phyloP scores from a whole-genome alignment of 2,329 filamentous ascomycete species.

The Grosmannia serpens region DNA sequence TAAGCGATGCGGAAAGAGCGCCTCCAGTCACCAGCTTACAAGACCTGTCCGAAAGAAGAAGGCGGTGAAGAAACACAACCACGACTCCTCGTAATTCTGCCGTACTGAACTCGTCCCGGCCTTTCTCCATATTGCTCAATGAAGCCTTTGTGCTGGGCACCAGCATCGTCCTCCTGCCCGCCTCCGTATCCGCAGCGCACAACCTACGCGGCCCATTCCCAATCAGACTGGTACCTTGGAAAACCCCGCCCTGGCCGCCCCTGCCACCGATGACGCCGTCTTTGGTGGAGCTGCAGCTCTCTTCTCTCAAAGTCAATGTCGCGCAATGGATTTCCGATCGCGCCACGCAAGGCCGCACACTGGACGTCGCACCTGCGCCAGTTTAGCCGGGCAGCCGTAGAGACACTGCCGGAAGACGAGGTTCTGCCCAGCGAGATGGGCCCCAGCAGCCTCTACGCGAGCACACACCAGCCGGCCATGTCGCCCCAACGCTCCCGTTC shows the following conservation, averaged over 20 bases:
- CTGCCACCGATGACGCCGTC: not conserved
- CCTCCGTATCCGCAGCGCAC: not conserved
- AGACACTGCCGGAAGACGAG: not conserved
- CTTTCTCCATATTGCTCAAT: not conserved
- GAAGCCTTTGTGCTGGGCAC: not conserved
- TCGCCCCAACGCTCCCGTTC: constrained; percentile 25
- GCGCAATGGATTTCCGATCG: constrained; percentile 30
- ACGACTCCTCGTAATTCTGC: constrained; percentile 4
- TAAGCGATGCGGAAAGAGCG: too few relatives aligned
- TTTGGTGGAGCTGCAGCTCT: not conserved
- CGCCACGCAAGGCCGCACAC: constrained; percentile 33
- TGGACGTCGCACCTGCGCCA: constrained; percentile 44
- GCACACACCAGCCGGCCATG: constrained; percentile 15
- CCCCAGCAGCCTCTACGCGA: not conserved
- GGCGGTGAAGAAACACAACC: constrained; percentile 3
- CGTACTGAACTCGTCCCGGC: not conserved
- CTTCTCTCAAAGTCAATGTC: constrained; percentile 28
- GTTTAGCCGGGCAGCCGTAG: constrained; percentile 26
- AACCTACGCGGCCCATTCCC: not conserved
- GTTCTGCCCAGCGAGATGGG: not conserved
- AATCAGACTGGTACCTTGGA: not conserved
- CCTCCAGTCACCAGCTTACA: too few relatives aligned
- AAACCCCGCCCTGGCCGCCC: not conserved
- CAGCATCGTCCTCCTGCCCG: not conserved
- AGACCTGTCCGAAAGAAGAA: constrained; percentile 2